Base-by-base conservation (phyloP, 176 grass and related monocot species). In the Carex parvula region DNA sequence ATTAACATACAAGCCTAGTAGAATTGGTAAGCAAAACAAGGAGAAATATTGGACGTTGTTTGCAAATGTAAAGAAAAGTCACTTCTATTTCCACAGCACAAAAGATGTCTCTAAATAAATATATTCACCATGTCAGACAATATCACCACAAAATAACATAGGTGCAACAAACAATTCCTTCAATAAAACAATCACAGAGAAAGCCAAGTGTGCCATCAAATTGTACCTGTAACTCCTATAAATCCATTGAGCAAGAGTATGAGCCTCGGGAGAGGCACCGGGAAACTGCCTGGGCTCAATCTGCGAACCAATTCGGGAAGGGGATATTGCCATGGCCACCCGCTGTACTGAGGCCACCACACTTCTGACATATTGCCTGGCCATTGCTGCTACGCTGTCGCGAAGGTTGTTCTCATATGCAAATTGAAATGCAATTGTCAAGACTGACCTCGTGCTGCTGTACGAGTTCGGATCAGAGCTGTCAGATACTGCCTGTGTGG, bases 371-470 rank as follows among this genome's bases (percentile, higher is more conserved):
- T 98, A 94, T 70, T 91, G 91, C 63, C 84, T 87, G 0, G 91
- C 91, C 95, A 98, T 98, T 64, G 82, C 90, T 14, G 92, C 92
- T 8, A 98, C 95, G 10, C 79, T 98, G 0, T 98, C 95, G 5
- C 88, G 90, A 16, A 98, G 86, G 57, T 98, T 89, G 72, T 90
- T 93, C 88, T 98, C 95, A 14, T 89, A 98, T 21, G 89, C 85
- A 57, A 98, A 98, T 82, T 98, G 95, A 68, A 98, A 98, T 61
- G 95, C 89, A 4, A 98, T 98, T 11, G 95, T 98, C 54, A 98
- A 77, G 8, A 98, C 92, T 0, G 95, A 98, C 75, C 92, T 81
- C 11, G 80, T 77, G 80, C 82, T 88, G 83, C 83, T 78, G 52
- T 32, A 80, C 0, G 21, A 3, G 0, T 58, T 83, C 29, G 20